A percentile compares a stretch with the other conserved stretches of the same genome.
phyloP scores from a whole-genome alignment of 2,329 filamentous ascomycete genomes.

The Tolypocladium inflatum region DNA sequence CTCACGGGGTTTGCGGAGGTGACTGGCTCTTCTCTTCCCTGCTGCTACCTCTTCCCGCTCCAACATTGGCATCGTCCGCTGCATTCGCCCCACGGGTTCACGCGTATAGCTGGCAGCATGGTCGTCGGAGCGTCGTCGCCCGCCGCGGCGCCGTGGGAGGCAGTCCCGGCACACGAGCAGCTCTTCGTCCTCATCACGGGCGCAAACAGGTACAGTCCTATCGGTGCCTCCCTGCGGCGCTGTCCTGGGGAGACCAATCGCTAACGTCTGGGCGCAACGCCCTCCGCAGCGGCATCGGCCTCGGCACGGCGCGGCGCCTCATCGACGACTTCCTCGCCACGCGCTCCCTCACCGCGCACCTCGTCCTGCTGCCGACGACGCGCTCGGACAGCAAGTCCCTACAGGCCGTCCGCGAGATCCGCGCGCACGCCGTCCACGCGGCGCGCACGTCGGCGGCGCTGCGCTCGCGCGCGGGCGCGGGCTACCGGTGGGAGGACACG shows the following conservation, averaged over 20 bases:
- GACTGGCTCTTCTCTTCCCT: neutral
- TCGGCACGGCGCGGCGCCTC: conserved; percentile 72
- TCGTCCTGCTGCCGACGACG: conserved; percentile 78
- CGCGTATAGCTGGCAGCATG: conserved; percentile 1
- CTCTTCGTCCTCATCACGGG: conserved; percentile 69
- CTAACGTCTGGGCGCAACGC: neutral
- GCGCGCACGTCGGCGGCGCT: conserved; percentile 27
- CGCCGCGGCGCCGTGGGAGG: conserved; percentile 24
- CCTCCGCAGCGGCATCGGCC: conserved; percentile 66
- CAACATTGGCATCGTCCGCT: neutral
- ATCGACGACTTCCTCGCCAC: conserved; percentile 81
- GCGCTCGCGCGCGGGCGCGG: conserved; percentile 24
- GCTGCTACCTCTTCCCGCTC: neutral
- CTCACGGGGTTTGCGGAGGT: neutral
- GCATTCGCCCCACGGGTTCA: neutral
- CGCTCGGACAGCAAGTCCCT: conserved; percentile 64
- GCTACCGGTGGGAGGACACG: conserved; percentile 25
- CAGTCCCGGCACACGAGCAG: conserved; percentile 30
- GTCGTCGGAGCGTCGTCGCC: neutral
- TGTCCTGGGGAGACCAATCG: neutral
- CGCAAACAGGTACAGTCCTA: conserved; percentile 62
- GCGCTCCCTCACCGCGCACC: conserved; percentile 54
- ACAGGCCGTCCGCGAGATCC: conserved; percentile 58
- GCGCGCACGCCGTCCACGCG: conserved; percentile 44
- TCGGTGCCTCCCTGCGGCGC: neutral